Conservation (phyloP, 2,329 filamentous ascomycete species). For the Cercospora brassicicola region DNA sequence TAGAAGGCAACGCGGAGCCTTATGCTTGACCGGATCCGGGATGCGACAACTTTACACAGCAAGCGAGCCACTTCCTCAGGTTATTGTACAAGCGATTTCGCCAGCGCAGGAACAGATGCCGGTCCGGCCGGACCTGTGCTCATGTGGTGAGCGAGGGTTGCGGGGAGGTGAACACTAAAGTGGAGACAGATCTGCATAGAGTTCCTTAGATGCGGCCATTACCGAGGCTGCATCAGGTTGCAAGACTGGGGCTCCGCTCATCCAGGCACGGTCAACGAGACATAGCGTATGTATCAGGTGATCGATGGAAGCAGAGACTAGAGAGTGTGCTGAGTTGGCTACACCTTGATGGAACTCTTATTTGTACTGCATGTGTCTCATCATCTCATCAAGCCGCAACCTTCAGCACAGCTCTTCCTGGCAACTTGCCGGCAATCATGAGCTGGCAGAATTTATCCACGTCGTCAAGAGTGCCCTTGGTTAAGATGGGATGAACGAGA, state of each 20-base stretch:
- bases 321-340: not conserved
- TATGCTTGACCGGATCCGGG: not conserved
- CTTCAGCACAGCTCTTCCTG: conserved; percentile 47
- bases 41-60: not conserved
- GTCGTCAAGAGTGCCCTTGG: conserved; percentile 43
- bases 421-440: conserved; percentile 44
- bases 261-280: not conserved
- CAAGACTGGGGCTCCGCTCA: conserved; percentile 1
- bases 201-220: conserved; percentile 3
- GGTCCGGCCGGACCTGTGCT: not conserved
- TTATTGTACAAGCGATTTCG: not conserved
- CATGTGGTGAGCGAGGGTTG: not conserved
- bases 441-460: conserved; percentile 44
- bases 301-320: not conserved
- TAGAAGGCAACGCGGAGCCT: not conserved
- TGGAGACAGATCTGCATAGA: conserved; percentile 2
- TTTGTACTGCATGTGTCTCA: not conserved
- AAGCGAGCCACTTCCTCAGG: not conserved
- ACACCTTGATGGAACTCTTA: conserved; percentile 14
- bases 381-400: conserved; percentile 28
- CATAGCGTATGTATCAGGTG: not conserved
- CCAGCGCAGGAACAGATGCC: not conserved
- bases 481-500: conserved; percentile 44
- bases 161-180: not conserved
- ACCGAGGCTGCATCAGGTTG: conserved; percentile 6